These are phyloP conservation scores for Citrus maxima DNA, from an alignment of 345 rosid species.

Conservation along the genomic window DNA sequence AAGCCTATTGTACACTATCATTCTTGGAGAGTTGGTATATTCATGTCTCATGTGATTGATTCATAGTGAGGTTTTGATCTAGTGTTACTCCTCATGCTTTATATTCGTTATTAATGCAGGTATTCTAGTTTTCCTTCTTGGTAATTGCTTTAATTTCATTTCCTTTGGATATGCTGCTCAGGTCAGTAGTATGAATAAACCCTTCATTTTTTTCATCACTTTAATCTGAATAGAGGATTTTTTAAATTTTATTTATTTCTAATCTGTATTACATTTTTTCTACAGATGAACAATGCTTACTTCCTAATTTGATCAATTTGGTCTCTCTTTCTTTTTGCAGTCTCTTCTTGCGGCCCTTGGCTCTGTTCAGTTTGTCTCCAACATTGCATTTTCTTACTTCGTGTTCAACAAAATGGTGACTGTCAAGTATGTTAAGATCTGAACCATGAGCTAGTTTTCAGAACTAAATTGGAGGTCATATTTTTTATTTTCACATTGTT, in stretches of 20 bases:
- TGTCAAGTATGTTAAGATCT: slow-evolving; percentile 68
- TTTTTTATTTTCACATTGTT: not conserved
- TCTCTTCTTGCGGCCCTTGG: slow-evolving; percentile 99
- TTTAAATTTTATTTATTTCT: not conserved
- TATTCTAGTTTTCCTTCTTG: slow-evolving; percentile 75
- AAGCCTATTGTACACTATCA: slow-evolving; percentile 87
- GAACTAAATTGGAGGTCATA: not conserved
- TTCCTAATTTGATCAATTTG: not conserved
- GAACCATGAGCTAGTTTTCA: slow-evolving; percentile 22
- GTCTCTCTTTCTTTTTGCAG: slow-evolving; percentile 41
- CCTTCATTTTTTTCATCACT: not conserved
- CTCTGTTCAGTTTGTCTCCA: slow-evolving; percentile 92
- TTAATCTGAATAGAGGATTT: not conserved
- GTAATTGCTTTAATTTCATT: slow-evolving; percentile 95
- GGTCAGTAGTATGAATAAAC: slow-evolving; percentile 41
- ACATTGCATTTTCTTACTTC: slow-evolving; percentile 94
- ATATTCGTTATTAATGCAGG: slow-evolving; percentile 49
- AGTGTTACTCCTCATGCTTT: slow-evolving; percentile 14
- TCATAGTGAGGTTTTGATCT: not conserved
- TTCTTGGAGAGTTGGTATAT: slow-evolving; percentile 95
- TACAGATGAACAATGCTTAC: not conserved
- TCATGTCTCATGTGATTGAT: slow-evolving; percentile 21
- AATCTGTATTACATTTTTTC: slow-evolving; percentile 2
- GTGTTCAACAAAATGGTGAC: slow-evolving; percentile 88
- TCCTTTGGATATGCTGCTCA: slow-evolving; percentile 99